Evolutionary conservation across 345 rosid species (phyloP).

Genomic region (Salix dunnii): DNA sequence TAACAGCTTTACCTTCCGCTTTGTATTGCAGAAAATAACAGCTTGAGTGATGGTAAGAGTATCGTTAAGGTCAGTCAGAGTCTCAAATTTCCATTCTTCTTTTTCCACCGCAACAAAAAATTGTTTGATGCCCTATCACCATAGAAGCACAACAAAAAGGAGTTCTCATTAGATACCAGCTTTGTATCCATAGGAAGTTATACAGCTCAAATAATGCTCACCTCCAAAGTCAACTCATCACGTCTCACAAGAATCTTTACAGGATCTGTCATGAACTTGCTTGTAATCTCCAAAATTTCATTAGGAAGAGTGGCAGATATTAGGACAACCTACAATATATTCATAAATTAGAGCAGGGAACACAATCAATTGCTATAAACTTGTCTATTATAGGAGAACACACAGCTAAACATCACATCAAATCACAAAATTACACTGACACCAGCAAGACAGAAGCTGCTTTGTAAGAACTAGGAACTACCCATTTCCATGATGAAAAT

Average conservation of each 20-base stretch:
- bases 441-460: not conserved
- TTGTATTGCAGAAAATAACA: constrained; percentile 97
- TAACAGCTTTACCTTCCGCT: constrained; percentile 60
- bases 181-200: not conserved
- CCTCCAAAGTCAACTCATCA: constrained; percentile 98
- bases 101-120: constrained; percentile 92
- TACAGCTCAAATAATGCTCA: constrained; percentile 16
- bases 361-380: not conserved
- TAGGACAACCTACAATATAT: constrained; percentile 60
- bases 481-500: not conserved
- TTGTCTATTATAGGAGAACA: not conserved
- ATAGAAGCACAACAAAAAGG: constrained; percentile 6
- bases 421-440: not conserved
- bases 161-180: not conserved
- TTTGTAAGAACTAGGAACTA: not conserved
- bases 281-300: constrained; percentile 90
- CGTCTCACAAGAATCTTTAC: constrained; percentile 94
- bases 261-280: constrained; percentile 96
- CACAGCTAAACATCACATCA: not conserved
- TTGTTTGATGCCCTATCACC: constrained; percentile 85
- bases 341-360: not conserved
- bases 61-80: constrained; percentile 90
- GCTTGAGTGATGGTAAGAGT: constrained; percentile 94
- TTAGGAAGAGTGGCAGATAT: constrained; percentile 97
- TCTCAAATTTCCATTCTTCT: constrained; percentile 99